Conservation (phyloP, 2,329 filamentous ascomycete species). For the Penicillium brevicompactum region DNA sequence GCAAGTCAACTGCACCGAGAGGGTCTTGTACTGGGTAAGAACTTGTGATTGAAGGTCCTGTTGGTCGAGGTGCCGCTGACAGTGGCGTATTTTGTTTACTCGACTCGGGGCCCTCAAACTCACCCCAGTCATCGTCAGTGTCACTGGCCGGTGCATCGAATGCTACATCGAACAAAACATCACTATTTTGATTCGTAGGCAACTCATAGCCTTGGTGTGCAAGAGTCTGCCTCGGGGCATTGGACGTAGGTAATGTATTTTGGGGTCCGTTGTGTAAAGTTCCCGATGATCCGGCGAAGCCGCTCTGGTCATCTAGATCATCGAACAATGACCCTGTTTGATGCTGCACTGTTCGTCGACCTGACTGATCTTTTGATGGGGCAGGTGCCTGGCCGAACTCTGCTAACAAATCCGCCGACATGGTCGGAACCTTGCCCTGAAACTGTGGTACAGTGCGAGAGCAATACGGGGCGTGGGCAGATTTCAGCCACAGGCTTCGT, state of each 20-base stretch:
- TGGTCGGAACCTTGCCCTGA: slow-evolving; percentile 26
- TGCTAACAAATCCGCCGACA: slow-evolving; percentile 58
- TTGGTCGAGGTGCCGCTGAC: neutral
- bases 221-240: slow-evolving; percentile 7
- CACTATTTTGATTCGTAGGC: slow-evolving; percentile 33
- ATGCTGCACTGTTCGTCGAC: slow-evolving; percentile 7
- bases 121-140: slow-evolving; percentile 49
- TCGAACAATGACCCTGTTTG: slow-evolving; percentile 26
- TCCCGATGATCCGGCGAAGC: slow-evolving; percentile 10
- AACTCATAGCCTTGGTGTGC: slow-evolving; percentile 16
- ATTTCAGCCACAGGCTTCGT: neutral
- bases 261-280: neutral
- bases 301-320: slow-evolving; percentile 22
- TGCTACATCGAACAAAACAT: slow-evolving; percentile 67
- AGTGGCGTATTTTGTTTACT: slow-evolving; percentile 11
- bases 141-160: slow-evolving; percentile 30
- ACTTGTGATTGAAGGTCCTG: neutral
- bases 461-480: neutral
- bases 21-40: slow-evolving; percentile 1
- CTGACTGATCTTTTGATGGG: slow-evolving; percentile 18
- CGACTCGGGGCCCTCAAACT: slow-evolving; percentile 43
- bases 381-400: slow-evolving; percentile 46
- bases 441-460: slow-evolving; percentile 1
- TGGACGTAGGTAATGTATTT: neutral
- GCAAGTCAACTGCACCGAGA: slow-evolving; percentile 23